Conservation (phyloP, 2,329 filamentous ascomycete species). For the Calonectria pseudoturangicola region DNA sequence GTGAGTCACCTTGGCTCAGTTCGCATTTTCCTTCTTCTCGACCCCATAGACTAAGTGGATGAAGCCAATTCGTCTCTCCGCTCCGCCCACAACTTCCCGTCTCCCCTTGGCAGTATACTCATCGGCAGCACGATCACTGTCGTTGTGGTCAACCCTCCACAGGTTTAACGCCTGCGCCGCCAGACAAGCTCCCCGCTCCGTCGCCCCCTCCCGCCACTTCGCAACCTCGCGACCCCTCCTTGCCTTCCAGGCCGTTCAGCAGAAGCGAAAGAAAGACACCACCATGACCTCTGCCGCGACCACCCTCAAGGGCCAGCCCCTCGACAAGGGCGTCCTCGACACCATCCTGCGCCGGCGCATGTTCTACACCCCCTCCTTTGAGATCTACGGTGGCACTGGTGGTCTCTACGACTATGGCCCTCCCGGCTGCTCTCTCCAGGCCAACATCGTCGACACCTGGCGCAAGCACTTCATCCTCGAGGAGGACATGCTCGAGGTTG, state of each 20-base stretch:
- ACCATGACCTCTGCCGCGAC: constrained; percentile 77
- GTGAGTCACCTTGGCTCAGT: constrained; percentile 50
- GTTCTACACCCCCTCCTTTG: constrained; percentile 97
- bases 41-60: constrained; percentile 50
- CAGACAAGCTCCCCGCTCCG: constrained; percentile 50
- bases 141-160: constrained; percentile 48
- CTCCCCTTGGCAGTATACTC: constrained; percentile 25
- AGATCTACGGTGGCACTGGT: constrained; percentile 93
- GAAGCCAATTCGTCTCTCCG: constrained; percentile 55
- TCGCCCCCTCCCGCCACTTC: constrained; percentile 54
- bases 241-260: constrained; percentile 55
- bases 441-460: constrained; percentile 92
- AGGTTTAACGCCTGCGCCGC: constrained; percentile 51
- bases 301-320: constrained; percentile 91
- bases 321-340: constrained; percentile 89
- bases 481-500: constrained; percentile 96
- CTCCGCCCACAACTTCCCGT: constrained; percentile 40
- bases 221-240: constrained; percentile 55
- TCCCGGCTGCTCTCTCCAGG: constrained; percentile 88
- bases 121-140: constrained; percentile 39
- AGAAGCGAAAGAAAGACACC: constrained; percentile 50
- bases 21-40: constrained; percentile 46
- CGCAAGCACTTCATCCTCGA: constrained; percentile 94
- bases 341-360: constrained; percentile 89
- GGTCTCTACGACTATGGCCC: constrained; percentile 97